Evolutionary conservation across 2,329 filamentous ascomycete genomes (phyloP), one percentile per base, ranked within the genome.

Genomic region (Dactylellina haptotyla): DNA sequence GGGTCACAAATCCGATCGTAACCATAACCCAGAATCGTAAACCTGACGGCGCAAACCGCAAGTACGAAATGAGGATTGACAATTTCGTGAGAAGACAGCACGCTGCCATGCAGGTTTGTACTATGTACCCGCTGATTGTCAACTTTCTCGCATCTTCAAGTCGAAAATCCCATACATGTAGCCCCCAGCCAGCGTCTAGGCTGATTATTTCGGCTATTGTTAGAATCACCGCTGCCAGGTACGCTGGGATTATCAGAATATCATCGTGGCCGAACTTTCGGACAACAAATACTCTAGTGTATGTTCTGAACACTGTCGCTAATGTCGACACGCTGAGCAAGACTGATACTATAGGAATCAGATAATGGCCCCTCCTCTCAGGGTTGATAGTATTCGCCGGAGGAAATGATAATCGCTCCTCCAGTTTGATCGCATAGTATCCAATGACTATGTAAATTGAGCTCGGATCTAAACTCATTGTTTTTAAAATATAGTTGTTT

Each of bases 311-410:
- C 26, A 10, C 8, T 58, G 32, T 67, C 23, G 63, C 53, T 2
- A 28, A 9, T 14, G 63, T 67, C 34, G 63, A 67, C 23, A 67
- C 10, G 14, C 37, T 28, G 37, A 67, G 53, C 5, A 67, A 30
- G 14, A 57, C 41, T n/a, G 41, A 43, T 9, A 67, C 12, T 20
- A 67, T 43, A 1, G 63, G 63, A 10, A 67, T 20, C 10, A 67
- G 63, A 23, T 67, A 67, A 10, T 67, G 12, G 10, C 63, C 63
- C 32, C 26, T 67, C 18, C 51, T 26, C n/a, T 41, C 50, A 5
- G 63, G 63, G 16, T 67, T 53, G 43, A 58, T 32, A 32, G 63
- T 67, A 53, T 67, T 67, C 30, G 63, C 32, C 10, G 63, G 63
- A 12, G 63, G 53, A 51, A 51, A 67, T 58, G 41, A 50, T 23